Evolutionary conservation across 192 early-diverging fungal species (phyloP).

Genomic region (Lobulomyces angularis): DNA sequence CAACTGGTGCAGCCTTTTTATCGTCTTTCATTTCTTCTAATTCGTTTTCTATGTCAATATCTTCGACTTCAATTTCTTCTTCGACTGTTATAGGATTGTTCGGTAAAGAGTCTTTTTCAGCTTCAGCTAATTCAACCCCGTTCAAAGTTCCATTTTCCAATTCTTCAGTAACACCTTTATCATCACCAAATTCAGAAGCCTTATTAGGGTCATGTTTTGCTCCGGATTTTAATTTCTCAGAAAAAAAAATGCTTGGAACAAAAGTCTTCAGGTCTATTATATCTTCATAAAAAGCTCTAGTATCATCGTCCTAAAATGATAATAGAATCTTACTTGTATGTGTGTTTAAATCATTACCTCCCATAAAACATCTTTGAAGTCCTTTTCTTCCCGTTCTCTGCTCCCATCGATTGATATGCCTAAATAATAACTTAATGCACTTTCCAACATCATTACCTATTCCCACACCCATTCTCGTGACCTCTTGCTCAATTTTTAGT

Average conservation of each 20-base stretch:
- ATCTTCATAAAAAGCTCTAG: constrained; percentile 77
- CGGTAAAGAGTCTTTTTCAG: background rate
- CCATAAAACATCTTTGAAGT: constrained; percentile 48
- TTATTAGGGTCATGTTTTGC: constrained; percentile 21
- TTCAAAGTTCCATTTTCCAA: background rate
- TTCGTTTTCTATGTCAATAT: constrained; percentile 3
- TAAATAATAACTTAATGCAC: constrained; percentile 9
- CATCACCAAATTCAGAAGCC: constrained; percentile 10
- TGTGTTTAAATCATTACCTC: too few species aligned
- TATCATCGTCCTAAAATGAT: constrained; percentile 95
- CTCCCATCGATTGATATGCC: constrained; percentile 13
- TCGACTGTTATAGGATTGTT: constrained; percentile 8
- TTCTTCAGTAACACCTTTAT: constrained; percentile 19
- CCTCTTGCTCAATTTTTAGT: constrained; percentile 63
- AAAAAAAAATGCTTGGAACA: constrained; percentile 77
- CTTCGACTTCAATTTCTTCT: constrained; percentile 21
- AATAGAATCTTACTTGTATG: too few species aligned
- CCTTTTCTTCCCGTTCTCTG: constrained; percentile 14
- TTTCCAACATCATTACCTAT: constrained; percentile 12
- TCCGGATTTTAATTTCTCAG: constrained; percentile 15
- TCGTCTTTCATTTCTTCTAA: background rate
- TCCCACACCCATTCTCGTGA: constrained; percentile 19
- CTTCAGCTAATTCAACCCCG: constrained; percentile 1
- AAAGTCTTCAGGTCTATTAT: constrained; percentile 63
- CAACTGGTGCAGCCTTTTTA: constrained; percentile 3